Evolutionary conservation across 495 filamentous ascomycete species (phyloP), one percentile per base, ranked within the genome.

Genomic region (Parathielavia hyrcaniae): DNA sequence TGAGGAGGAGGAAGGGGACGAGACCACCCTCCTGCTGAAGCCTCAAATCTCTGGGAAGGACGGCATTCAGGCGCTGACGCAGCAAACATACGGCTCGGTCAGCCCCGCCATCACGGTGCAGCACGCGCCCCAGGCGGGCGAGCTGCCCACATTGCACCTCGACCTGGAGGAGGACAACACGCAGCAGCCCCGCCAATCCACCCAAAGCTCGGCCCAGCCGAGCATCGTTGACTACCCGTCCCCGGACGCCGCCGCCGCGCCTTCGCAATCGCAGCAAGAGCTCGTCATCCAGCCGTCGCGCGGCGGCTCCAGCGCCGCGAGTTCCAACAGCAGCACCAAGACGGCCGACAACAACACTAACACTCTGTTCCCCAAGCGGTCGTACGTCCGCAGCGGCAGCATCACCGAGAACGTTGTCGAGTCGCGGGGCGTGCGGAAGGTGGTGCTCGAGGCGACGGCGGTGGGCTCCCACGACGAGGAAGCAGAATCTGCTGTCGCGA

Each of bases 321-420:
- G 67, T 35, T 35, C 48, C 41, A 53, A 36, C 38, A 64, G 57
- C 57, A 59, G 16, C 43, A 4, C 12, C 1, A 57, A 43, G 23
- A 59, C 56, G 34, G 26, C 26, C 3, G 63, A 64, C 13, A 57
- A 44, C n/a, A n/a, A n/a, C n/a, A n/a, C n/a, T n/a, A n/a, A n/a
- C 50, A 53, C 20, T 14, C 53, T 61, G 6, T 34, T 47, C 9
- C 64, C 67, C 4, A 83, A 81, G 51, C 75, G 76, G 46, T 77
- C 78, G 12, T 76, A 79, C 38, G 86, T 87, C 0, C 82, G 89
- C 38, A 91, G 86, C 62, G 91, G 91, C 12, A 91, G 86, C 69
- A 95, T 96, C 64, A 92, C 89, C 0, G 90, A 95, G 71, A 90
- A 91, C 64, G 79, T 91, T 19, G 74, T 95, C 39, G 89, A 95